Evolutionary conservation across 139 green algal species (phyloP).

Genomic region (Desmodesmus armatus): DNA sequence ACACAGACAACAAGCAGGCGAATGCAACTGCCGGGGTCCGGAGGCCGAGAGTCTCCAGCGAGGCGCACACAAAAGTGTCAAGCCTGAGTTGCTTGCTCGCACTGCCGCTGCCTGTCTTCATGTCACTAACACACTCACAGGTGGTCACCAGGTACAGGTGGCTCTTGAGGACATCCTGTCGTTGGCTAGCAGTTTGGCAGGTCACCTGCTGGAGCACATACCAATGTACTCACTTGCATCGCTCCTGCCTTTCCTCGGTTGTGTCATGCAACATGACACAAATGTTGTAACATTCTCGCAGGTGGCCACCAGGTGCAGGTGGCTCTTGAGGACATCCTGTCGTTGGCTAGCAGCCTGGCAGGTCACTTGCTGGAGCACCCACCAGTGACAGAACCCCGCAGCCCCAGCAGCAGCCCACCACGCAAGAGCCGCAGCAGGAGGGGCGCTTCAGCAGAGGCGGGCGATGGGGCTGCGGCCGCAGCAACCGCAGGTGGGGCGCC

Average conservation of each 20-base stretch:
- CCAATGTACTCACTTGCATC: background rate
- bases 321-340: constrained; percentile 65
- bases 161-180: too few species aligned
- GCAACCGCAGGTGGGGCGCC: background rate
- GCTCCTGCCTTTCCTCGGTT: background rate
- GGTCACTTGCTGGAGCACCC: constrained; percentile 62
- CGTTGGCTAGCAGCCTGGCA: constrained; percentile 52
- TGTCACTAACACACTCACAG: background rate
- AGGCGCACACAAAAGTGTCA: background rate
- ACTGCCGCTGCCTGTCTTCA: background rate
- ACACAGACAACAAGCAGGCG: too few species aligned
- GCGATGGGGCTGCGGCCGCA: background rate
- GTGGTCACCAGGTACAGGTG: too few species aligned
- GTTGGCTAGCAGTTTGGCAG: too few species aligned
- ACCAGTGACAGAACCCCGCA: background rate
- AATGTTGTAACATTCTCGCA: background rate
- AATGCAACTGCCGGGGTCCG: too few species aligned
- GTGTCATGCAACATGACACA: background rate
- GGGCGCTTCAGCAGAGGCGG: background rate
- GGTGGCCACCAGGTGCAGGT: constrained; percentile 43
- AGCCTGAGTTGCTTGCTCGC: background rate
- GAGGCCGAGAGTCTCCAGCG: too few species aligned
- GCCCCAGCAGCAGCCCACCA: constrained; percentile 17
- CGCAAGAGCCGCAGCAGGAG: background rate
- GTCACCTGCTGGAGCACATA: background rate